Conservation (phyloP, 345 rosid species). For the Fremontodendron californicum region DNA sequence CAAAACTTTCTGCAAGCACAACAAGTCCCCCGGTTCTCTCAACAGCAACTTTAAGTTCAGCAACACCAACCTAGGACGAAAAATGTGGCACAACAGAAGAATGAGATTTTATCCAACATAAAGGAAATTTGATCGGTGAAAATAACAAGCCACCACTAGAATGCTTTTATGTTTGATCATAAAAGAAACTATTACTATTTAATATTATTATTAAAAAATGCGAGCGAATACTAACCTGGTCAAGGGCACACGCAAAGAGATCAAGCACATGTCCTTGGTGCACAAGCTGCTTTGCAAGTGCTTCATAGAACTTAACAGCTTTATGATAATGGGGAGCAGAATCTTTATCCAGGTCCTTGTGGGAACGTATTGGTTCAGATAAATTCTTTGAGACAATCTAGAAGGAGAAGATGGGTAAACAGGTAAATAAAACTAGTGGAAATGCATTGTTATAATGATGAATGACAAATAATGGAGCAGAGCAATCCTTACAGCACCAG, state of each 20-base stretch:
- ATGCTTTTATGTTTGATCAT: not conserved
- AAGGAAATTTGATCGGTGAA: not conserved
- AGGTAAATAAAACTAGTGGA: not conserved
- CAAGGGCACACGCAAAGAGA: conserved; percentile 91
- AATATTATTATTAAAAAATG: no score
- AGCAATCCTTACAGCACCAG: conserved; percentile 64
- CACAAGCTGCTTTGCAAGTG: conserved; percentile 85
- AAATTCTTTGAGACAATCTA: conserved; percentile 85
- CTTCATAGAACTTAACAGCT: conserved; percentile 78
- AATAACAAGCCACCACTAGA: not conserved
- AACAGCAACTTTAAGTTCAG: conserved; percentile 89
- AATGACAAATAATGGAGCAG: not conserved
- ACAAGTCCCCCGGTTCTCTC: conserved; percentile 95
- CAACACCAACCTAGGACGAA: conserved; percentile 72
- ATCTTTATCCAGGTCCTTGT: conserved; percentile 89
- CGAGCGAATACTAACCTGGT: conserved; percentile 29
- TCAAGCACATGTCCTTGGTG: conserved; percentile 98
- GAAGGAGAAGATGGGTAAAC: conserved; percentile 6
- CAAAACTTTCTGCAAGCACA: conserved; percentile 99
- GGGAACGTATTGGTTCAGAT: conserved; percentile 92
- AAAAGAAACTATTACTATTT: not conserved
- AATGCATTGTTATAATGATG: conserved; percentile 1
- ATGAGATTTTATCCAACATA: not conserved
- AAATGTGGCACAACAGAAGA: not conserved
- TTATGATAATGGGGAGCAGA: conserved; percentile 70